Percentiles rank a stretch among this genome's conserved stretches.
Conservation (phyloP, 192 early-diverging fungal species). For the Umbelopsis sp. region DNA sequence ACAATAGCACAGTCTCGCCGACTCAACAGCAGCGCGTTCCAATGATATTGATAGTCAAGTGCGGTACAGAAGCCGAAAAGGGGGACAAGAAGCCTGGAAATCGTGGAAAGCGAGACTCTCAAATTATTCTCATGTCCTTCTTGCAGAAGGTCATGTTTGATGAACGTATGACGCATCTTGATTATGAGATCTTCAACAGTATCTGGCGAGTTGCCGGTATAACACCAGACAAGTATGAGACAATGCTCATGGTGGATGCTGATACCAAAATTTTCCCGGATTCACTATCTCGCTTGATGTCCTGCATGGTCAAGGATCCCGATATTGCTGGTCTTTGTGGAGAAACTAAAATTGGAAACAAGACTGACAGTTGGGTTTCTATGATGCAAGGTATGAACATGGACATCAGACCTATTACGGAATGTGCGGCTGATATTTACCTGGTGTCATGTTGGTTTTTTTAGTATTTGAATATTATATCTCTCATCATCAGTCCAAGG, state of each 20-base stretch:
- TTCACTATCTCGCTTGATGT: constrained; percentile 74
- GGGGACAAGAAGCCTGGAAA: constrained; percentile 63
- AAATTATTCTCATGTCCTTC: constrained; percentile 89
- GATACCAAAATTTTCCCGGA: constrained; percentile 84
- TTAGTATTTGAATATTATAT: constrained; percentile 87
- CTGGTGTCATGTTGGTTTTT: not conserved
- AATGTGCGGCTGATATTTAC: too few relatives aligned
- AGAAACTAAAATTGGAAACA: constrained; percentile 96
- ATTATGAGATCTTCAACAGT: constrained; percentile 70
- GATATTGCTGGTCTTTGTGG: constrained; percentile 93
- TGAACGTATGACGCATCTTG: constrained; percentile 71
- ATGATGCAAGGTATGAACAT: constrained; percentile 72
- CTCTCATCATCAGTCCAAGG: constrained; percentile 77
- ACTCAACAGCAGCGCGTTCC: constrained; percentile 66
- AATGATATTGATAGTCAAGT: constrained; percentile 62
- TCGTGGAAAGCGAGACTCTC: constrained; percentile 89
- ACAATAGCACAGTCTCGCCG: constrained; percentile 57
- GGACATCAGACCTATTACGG: not conserved
- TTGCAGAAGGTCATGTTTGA: constrained; percentile 78
- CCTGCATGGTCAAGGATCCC: constrained; percentile 82
- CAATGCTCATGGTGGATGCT: constrained; percentile 78
- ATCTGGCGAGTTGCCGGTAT: constrained; percentile 77
- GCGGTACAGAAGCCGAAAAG: constrained; percentile 52
- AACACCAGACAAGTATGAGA: constrained; percentile 78
- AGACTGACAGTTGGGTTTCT: constrained; percentile 82